phyloP scores from a whole-genome alignment of 2,329 filamentous ascomycete species.

The Stenocarpella maydis region DNA sequence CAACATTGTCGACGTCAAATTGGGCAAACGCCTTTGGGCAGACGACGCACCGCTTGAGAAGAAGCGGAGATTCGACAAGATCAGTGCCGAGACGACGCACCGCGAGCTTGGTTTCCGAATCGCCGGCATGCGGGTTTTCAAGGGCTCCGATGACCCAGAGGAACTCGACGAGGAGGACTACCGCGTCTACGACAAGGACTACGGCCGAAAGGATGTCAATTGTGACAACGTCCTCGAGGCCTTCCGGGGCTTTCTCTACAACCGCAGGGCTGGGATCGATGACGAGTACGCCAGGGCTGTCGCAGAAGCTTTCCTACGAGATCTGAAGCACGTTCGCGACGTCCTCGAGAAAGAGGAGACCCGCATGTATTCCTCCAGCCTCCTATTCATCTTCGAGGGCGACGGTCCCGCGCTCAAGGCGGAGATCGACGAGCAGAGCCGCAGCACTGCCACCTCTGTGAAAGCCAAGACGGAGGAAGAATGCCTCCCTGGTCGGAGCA shows the following conservation, averaged over 20 bases:
- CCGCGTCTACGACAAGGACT: constrained; percentile 70
- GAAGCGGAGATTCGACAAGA: constrained; percentile 66
- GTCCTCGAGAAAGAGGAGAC: constrained; percentile 64
- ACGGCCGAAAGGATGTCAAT: constrained; percentile 62
- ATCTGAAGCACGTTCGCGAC: constrained; percentile 61
- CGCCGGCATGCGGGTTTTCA: constrained; percentile 71
- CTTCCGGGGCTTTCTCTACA: constrained; percentile 67
- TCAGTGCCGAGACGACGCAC: constrained; percentile 67
- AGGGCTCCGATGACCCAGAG: constrained; percentile 59
- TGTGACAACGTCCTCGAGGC: constrained; percentile 62
- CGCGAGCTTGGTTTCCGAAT: constrained; percentile 68
- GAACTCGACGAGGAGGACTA: constrained; percentile 64
- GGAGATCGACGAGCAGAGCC: constrained; percentile 63
- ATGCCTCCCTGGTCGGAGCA: constrained; percentile 44
- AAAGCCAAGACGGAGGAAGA: constrained; percentile 47
- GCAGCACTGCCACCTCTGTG: constrained; percentile 62
- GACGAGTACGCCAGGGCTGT: constrained; percentile 64
- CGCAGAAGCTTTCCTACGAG: constrained; percentile 60
- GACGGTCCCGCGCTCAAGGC: constrained; percentile 62
- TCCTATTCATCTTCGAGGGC: constrained; percentile 72
- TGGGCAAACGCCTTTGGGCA: constrained; percentile 87
- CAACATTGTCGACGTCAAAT: constrained; percentile 93
- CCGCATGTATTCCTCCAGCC: constrained; percentile 70
- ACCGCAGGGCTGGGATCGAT: constrained; percentile 65
- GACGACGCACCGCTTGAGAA: constrained; percentile 71